Evolutionary conservation across 2,329 filamentous ascomycete genomes (phyloP), one percentile per base, ranked within the genome.

Genomic region (Sporothrix brasiliensis): DNA sequence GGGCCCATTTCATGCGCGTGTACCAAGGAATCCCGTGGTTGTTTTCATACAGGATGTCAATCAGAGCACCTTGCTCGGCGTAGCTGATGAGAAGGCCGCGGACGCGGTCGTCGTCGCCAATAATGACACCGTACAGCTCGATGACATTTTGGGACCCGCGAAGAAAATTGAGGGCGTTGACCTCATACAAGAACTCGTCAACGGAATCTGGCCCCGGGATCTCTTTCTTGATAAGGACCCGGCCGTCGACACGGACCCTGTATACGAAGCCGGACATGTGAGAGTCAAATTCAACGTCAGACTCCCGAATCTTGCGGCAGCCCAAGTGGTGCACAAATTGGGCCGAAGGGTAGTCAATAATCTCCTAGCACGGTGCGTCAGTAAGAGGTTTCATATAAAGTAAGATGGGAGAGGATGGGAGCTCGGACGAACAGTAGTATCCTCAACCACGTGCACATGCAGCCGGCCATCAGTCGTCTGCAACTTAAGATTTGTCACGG

Each of bases 231-330:
- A 99, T 97, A 76, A 93, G 90, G 1, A 88, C 82, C 70, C 85
- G 82, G 11, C 87, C 89, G 71, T 87, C 83, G 49, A 93, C 87
- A 16, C 83, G 86, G 70, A 99, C 93, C 78, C 96, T 97, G 84
- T 98, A 99, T 21, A 98, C 95, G 78, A 98, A 99, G 1, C 95
- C 95, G 27, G 94, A 98, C 79, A 98, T 88, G 81, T 99, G 95
- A 0, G 92, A 92, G 74, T 96, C 92, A 76, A 99, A 97, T 54
- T 88, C 84, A 49, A 99, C 83, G 50, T 93, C 88, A 65, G 86
- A 87, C 78, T 98, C 94, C 49, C 84, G 85, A 79, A 90, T 89
- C 71, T 83, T 86, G 73, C 80, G 83, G 75, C 88, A 91, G 49
- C 81, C 79, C 67, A 97, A 83, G 79, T 98, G 93, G 19, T 89